A percentile compares a stretch with the other conserved stretches of the same genome.
These are phyloP conservation scores for Cercospora citrullina DNA, from an alignment of 2,329 filamentous ascomycete species.

Conservation along the genomic window DNA sequence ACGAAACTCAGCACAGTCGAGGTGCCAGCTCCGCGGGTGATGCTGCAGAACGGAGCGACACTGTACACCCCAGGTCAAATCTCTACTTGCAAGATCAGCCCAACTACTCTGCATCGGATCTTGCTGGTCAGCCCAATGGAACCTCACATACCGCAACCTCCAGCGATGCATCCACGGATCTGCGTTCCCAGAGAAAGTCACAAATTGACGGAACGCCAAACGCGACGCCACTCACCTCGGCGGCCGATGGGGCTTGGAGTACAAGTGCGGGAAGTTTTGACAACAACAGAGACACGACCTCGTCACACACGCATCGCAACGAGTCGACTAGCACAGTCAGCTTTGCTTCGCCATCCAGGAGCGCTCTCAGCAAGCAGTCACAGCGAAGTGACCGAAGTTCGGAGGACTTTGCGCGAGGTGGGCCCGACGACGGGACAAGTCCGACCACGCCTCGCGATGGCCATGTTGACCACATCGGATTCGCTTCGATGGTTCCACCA, in stretches of 20 bases:
- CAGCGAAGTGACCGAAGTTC: constrained; percentile 19
- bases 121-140: not conserved
- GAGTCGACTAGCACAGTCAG: not conserved
- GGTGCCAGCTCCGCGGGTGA: not conserved
- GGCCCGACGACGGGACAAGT: constrained; percentile 10
- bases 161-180: not conserved
- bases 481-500: not conserved
- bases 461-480: not conserved
- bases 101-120: not conserved
- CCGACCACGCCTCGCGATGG: constrained; percentile 5
- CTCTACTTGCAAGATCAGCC: not conserved
- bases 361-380: constrained; percentile 7
- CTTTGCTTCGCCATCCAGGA: constrained; percentile 7
- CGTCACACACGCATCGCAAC: not conserved
- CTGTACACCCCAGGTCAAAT: not conserved
- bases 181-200: not conserved
- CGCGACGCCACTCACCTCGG: not conserved
- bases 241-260: not conserved
- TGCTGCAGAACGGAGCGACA: not conserved
- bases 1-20: not conserved
- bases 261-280: not conserved
- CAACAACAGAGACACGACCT: not conserved
- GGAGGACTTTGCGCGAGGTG: constrained; percentile 19
- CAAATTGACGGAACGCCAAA: not conserved
- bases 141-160: not conserved